Conservation (phyloP, 495 filamentous ascomycete genomes). For the Hyaloscypha variabilis region DNA sequence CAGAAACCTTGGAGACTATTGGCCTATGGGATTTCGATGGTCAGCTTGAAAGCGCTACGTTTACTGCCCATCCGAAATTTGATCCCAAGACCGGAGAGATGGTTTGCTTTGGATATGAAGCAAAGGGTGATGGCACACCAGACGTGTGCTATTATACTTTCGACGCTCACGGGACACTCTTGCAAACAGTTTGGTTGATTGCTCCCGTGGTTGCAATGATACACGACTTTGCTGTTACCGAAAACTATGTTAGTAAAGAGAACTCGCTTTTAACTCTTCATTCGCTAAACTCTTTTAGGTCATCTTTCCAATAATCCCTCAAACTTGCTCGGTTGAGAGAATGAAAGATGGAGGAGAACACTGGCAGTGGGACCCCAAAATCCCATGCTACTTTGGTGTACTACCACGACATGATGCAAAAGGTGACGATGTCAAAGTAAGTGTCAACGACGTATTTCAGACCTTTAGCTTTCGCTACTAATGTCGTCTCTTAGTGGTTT, state of each 20-base stretch:
- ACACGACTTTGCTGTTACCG: slow-evolving; percentile 39
- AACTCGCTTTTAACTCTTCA: background rate
- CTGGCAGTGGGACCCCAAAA: slow-evolving; percentile 35
- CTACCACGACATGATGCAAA: slow-evolving; percentile 32
- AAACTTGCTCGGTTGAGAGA: slow-evolving; percentile 33
- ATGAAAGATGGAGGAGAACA: slow-evolving; percentile 38
- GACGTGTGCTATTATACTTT: slow-evolving; percentile 35
- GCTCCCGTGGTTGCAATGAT: slow-evolving; percentile 35
- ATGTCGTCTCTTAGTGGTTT: slow-evolving; percentile 33
- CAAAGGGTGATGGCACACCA: slow-evolving; percentile 34
- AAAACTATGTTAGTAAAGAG: slow-evolving; percentile 31
- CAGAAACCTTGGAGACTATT: slow-evolving; percentile 39
- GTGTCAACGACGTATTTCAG: background rate
- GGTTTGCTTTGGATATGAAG: slow-evolving; percentile 39
- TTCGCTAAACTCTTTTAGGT: slow-evolving; percentile 18
- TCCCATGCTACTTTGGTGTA: slow-evolving; percentile 34
- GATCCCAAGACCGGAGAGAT: slow-evolving; percentile 58
- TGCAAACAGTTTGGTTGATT: slow-evolving; percentile 34
- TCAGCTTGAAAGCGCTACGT: slow-evolving; percentile 52
- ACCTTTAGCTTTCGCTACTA: background rate
- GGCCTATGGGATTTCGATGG: slow-evolving; percentile 49
- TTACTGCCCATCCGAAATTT: slow-evolving; percentile 64
- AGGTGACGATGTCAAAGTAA: slow-evolving; percentile 33
- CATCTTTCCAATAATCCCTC: slow-evolving; percentile 35
- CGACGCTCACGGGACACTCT: slow-evolving; percentile 26